Conservation (phyloP, 768 basidiomycete species). For the Termitomyces sp. region DNA sequence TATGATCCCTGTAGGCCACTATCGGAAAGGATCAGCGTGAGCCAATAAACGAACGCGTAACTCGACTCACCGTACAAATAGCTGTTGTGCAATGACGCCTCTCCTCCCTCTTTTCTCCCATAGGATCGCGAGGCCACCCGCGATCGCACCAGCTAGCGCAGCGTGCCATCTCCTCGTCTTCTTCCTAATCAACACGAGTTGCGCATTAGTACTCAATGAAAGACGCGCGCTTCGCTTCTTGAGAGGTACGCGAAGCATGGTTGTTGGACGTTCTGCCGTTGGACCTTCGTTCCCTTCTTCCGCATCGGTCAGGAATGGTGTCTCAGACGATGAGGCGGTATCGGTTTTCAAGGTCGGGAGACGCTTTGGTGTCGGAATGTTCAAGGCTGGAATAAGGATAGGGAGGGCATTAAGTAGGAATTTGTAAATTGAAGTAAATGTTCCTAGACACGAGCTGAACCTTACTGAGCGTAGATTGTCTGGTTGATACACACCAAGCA, state of each 20-base stretch:
- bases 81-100: conserved; percentile 72
- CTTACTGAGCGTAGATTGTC: too few species aligned
- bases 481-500: conserved; percentile 55
- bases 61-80: conserved; percentile 73
- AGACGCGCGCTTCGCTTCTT: conserved; percentile 41
- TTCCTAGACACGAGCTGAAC: conserved; percentile 33
- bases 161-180: conserved; percentile 74
- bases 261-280: conserved; percentile 18
- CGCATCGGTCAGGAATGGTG: conserved; percentile 11
- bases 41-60: neutral
- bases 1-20: conserved; percentile 90
- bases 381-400: conserved; percentile 52
- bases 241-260: conserved; percentile 23
- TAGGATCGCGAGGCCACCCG: conserved; percentile 67
- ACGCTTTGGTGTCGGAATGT: conserved; percentile 23
- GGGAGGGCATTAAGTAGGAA: conserved; percentile 74
- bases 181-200: conserved; percentile 58
- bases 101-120: conserved; percentile 70
- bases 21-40: neutral
- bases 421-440: conserved; percentile 77
- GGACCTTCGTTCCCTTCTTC: conserved; percentile 13
- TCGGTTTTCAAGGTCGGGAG: conserved; percentile 18
- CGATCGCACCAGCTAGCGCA: conserved; percentile 68
- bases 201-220: conserved; percentile 58
- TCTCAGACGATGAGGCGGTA: conserved; percentile 15